phyloP scores from a whole-genome alignment of 495 filamentous ascomycete genomes.

The Neurospora sp. region DNA sequence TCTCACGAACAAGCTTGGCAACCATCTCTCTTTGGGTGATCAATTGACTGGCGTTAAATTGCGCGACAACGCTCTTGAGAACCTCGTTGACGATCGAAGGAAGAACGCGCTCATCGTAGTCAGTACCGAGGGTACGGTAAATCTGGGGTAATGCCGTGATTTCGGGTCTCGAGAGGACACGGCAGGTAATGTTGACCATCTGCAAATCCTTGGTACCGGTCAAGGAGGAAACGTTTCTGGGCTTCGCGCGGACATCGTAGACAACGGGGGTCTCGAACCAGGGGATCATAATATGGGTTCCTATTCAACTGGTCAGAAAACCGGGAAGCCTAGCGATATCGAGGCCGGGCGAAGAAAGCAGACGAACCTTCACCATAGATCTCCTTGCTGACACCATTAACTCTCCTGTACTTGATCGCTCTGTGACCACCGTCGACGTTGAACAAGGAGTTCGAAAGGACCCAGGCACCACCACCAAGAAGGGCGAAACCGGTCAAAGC shows the following conservation, averaged over 20 bases:
- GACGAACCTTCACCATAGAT: slow-evolving; percentile 87
- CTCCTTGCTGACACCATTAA: slow-evolving; percentile 90
- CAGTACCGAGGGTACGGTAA: slow-evolving; percentile 87
- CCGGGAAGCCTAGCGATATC: neutral
- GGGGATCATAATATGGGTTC: slow-evolving; percentile 85
- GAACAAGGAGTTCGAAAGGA: slow-evolving; percentile 78
- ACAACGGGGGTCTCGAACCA: slow-evolving; percentile 96
- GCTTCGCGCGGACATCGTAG: slow-evolving; percentile 96
- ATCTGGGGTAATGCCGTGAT: slow-evolving; percentile 87
- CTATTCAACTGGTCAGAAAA: slow-evolving; percentile 29
- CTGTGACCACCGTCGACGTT: slow-evolving; percentile 99
- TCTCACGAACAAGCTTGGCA: slow-evolving; percentile 81
- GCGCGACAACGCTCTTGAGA: slow-evolving; percentile 94
- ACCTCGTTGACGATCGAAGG: slow-evolving; percentile 99
- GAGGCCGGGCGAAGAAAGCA: neutral
- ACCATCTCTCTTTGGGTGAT: slow-evolving; percentile 99
- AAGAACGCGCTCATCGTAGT: slow-evolving; percentile 94
- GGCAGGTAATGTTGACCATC: slow-evolving; percentile 99
- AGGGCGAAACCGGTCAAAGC: slow-evolving; percentile 32
- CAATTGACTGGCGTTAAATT: slow-evolving; percentile 97
- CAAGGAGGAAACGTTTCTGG: slow-evolving; percentile 90
- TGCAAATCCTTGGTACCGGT: slow-evolving; percentile 98
- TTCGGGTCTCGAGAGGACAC: slow-evolving; percentile 88
- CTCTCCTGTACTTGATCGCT: slow-evolving; percentile 93
- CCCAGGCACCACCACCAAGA: slow-evolving; percentile 52